phyloP scores from a whole-genome alignment of 1,284 basidiomycete genomes.

The Puccinia coronata region DNA sequence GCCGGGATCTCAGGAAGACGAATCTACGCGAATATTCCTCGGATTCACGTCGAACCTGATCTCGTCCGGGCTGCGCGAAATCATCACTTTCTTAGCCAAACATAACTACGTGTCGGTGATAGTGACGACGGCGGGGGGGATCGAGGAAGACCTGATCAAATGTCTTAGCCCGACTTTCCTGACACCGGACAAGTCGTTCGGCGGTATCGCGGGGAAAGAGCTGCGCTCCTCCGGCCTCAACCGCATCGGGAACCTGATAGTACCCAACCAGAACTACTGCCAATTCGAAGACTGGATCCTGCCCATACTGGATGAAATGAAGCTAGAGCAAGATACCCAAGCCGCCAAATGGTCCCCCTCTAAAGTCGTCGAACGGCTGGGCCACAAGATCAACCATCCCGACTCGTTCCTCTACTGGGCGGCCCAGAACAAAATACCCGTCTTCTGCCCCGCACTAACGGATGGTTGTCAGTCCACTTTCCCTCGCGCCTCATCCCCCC shows the following conservation, averaged over 20 bases:
- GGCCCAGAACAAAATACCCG: conserved; percentile 57
- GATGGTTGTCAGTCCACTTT: conserved; percentile 56
- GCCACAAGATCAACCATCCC: conserved; percentile 58
- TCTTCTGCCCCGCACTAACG: conserved; percentile 59
- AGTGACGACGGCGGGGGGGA: conserved; percentile 59
- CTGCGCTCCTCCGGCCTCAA: conserved; percentile 57
- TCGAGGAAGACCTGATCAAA: conserved; percentile 59
- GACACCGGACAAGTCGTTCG: conserved; percentile 54
- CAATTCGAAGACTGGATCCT: conserved; percentile 60
- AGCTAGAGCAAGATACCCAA: conserved; percentile 56
- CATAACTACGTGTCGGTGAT: conserved; percentile 58
- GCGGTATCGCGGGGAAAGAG: conserved; percentile 54
- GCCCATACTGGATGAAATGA: conserved; percentile 58
- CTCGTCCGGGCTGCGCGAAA: conserved; percentile 58
- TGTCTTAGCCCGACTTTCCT: conserved; percentile 58
- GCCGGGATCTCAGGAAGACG: conserved; percentile 4
- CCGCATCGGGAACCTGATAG: conserved; percentile 59
- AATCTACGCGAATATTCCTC: conserved; percentile 54
- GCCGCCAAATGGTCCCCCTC: conserved; percentile 57
- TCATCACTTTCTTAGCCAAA: conserved; percentile 58
- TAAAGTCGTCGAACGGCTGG: conserved; percentile 57
- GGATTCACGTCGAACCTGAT: conserved; percentile 59
- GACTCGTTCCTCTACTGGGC: conserved; percentile 59
- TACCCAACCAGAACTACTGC: conserved; percentile 60
- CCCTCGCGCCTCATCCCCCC: neutral